phyloP scores from a whole-genome alignment of 1,139 yeast genomes.

The Yamadazyma diddensiae region DNA sequence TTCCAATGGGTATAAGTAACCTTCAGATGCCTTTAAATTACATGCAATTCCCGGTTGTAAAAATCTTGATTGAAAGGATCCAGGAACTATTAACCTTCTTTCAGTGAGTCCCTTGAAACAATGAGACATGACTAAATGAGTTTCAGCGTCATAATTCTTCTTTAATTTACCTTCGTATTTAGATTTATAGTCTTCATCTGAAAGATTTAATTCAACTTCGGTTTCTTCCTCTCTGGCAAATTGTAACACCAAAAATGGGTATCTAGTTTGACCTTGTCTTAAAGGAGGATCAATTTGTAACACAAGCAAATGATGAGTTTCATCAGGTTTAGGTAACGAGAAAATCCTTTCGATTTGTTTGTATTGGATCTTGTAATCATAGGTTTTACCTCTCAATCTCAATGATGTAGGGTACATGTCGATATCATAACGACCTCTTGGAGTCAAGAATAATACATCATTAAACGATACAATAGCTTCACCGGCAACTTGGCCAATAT shows the following conservation, averaged over 20 bases:
- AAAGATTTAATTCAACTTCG: slow-evolving; percentile 83
- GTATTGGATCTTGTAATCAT: slow-evolving; percentile 93
- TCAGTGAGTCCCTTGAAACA: slow-evolving; percentile 89
- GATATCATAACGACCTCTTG: slow-evolving; percentile 97
- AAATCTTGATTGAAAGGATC: slow-evolving; percentile 71
- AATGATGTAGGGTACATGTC: slow-evolving; percentile 88
- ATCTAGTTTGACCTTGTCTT: slow-evolving; percentile 90
- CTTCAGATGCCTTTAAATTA: slow-evolving; percentile 93
- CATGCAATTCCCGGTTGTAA: slow-evolving; percentile 86
- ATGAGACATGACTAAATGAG: slow-evolving; percentile 85
- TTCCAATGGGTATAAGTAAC: slow-evolving; percentile 86
- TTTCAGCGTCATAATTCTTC: slow-evolving; percentile 74
- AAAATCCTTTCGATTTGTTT: slow-evolving; percentile 87
- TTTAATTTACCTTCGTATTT: slow-evolving; percentile 77
- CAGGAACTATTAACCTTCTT: slow-evolving; percentile 81
- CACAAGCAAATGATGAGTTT: slow-evolving; percentile 80
- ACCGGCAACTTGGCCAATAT: slow-evolving; percentile 92
- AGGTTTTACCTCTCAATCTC: slow-evolving; percentile 94
- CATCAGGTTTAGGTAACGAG: slow-evolving; percentile 92
- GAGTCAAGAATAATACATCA: slow-evolving; percentile 89
- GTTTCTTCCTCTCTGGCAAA: slow-evolving; percentile 87
- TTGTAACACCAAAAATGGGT: slow-evolving; percentile 88
- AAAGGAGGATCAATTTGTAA: slow-evolving; percentile 93
- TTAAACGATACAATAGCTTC: slow-evolving; percentile 95
- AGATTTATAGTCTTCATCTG: slow-evolving; percentile 74